phyloP scores from a whole-genome alignment of 139 green algal species.

The Coelastrella sp. region DNA sequence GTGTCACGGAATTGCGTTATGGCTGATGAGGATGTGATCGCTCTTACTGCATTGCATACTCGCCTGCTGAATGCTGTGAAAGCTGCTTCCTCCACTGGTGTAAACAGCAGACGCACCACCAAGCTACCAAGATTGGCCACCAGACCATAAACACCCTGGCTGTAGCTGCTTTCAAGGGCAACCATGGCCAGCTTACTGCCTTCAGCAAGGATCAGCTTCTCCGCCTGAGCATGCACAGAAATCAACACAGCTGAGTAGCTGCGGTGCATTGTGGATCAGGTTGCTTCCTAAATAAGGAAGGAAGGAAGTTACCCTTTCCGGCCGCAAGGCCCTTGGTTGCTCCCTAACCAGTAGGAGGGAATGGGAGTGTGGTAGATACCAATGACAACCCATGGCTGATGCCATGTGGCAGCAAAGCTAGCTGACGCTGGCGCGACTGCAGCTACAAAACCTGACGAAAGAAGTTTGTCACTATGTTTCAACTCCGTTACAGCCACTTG shows the following conservation, averaged over 20 bases:
- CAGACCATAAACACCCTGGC: conserved; percentile 90
- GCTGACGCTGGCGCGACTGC: no score
- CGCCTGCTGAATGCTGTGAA: conserved; percentile 85
- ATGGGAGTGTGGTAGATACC: no score
- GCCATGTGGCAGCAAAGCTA: no score
- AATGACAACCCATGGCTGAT: no score
- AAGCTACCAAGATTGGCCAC: conserved; percentile 88
- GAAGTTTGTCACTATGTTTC: no score
- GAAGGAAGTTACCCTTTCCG: no score
- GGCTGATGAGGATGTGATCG: no score
- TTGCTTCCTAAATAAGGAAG: neutral
- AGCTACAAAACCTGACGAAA: no score
- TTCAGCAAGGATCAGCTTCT: conserved; percentile 90
- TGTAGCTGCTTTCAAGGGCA: conserved; percentile 37
- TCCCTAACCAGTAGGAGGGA: no score
- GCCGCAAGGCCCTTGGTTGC: no score
- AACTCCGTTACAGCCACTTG: no score
- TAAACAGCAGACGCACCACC: conserved; percentile 87
- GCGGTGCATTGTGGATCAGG: neutral
- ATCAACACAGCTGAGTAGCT: neutral
- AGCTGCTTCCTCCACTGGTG: conserved; percentile 89
- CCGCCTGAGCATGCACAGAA: conserved; percentile 59
- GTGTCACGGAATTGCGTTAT: no score
- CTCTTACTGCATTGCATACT: neutral
- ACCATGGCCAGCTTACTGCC: conserved; percentile 79